Evolutionary conservation across 306 rosid genomes (phyloP).

Genomic region (Prunus mongolica): DNA sequence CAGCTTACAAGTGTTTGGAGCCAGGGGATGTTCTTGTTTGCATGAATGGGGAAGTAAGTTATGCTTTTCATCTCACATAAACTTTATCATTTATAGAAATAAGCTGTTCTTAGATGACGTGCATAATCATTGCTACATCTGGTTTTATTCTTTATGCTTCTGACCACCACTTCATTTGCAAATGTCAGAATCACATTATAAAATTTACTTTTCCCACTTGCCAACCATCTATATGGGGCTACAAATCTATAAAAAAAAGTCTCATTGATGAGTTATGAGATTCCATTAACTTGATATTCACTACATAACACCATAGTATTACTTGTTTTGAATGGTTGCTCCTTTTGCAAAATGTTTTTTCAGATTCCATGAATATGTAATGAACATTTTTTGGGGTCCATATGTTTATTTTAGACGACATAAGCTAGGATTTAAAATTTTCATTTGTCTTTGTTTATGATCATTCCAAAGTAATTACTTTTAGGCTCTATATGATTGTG

Average conservation of each 20-base stretch:
- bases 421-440: neutral
- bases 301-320: neutral
- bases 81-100: neutral
- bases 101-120: neutral
- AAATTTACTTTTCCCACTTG: neutral
- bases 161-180: neutral
- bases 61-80: neutral
- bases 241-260: neutral
- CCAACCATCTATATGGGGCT: neutral
- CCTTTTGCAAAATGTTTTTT: neutral
- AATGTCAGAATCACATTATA: neutral
- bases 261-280: neutral
- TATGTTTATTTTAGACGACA: neutral
- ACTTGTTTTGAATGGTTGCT: too few species aligned
- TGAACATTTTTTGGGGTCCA: neutral
- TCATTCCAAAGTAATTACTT: neutral
- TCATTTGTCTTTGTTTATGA: neutral
- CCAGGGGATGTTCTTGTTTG: slow-evolving; percentile 97
- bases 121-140: neutral
- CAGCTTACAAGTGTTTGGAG: slow-evolving; percentile 75
- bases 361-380: neutral
- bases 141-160: neutral
- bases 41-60: slow-evolving; percentile 87
- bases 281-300: neutral
- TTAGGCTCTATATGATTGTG: neutral